Conservation (phyloP, 2,329 filamentous ascomycete species). For the Colletotrichum viniferum region DNA sequence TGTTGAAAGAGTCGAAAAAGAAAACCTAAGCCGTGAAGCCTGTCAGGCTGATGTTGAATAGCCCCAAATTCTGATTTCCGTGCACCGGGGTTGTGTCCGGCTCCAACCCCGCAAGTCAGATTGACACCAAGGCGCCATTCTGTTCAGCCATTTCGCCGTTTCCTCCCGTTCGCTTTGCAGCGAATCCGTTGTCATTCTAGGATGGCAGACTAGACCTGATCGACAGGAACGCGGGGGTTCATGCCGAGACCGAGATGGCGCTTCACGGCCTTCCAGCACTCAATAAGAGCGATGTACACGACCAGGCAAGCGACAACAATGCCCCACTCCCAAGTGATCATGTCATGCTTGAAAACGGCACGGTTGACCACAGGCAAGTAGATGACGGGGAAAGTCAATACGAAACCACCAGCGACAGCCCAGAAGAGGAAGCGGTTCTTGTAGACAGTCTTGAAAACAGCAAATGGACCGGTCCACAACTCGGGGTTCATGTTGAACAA, state of each 20-base stretch:
- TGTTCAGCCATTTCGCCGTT: not conserved
- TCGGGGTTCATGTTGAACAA: constrained; percentile 70
- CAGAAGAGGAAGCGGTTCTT: constrained; percentile 72
- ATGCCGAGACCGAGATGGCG: constrained; percentile 45
- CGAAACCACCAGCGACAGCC: constrained; percentile 64
- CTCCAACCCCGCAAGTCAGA: not conserved
- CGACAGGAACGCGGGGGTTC: not conserved
- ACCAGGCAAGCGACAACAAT: constrained; percentile 65
- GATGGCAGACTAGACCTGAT: not conserved
- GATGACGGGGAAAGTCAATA: constrained; percentile 65
- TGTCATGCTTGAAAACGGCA: constrained; percentile 71
- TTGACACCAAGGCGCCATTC: not conserved
- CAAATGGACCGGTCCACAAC: constrained; percentile 50
- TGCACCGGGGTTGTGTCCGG: not conserved
- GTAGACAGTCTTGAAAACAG: constrained; percentile 66
- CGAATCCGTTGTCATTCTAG: not conserved
- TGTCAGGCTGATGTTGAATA: constrained; percentile 20
- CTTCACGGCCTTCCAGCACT: constrained; percentile 74
- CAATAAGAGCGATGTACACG: constrained; percentile 67
- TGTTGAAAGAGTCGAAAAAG: not conserved
- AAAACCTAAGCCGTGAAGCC: not conserved
- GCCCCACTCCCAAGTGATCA: constrained; percentile 75
- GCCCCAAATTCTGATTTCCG: constrained; percentile 9
- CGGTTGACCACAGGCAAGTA: constrained; percentile 73
- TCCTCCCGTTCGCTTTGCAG: not conserved